A percentile compares a stretch with the other conserved stretches of the same genome.
Evolutionary conservation across 169 alveolate genomes (phyloP).

Genomic region (Eimeria sp.): DNA sequence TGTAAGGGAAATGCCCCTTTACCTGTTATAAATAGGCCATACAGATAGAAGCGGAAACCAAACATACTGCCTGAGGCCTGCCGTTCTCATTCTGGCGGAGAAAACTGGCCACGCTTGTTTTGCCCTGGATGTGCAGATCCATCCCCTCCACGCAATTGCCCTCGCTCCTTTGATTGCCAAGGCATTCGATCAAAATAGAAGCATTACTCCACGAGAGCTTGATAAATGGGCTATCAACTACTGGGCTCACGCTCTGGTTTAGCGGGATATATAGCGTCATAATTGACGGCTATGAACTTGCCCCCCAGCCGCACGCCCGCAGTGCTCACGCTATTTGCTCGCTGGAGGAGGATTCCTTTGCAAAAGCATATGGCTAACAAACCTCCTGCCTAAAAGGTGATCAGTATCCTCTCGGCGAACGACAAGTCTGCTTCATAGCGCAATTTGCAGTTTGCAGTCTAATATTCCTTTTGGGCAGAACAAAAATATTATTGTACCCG

Average conservation of each 20-base stretch:
- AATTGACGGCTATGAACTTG: not conserved
- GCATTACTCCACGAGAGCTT: not conserved
- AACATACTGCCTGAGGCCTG: not conserved
- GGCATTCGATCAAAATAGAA: not conserved
- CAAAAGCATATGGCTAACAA: not conserved
- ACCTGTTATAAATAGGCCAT: not conserved
- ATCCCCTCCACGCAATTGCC: not conserved
- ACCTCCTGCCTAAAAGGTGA: not conserved
- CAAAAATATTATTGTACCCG: not conserved
- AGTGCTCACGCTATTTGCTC: not conserved
- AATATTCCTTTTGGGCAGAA: too few relatives aligned
- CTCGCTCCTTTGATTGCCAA: not conserved
- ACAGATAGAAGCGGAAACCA: not conserved
- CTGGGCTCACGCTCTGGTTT: not conserved
- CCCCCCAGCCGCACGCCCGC: not conserved
- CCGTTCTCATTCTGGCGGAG: not conserved
- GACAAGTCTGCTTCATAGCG: not conserved
- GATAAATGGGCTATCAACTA: not conserved
- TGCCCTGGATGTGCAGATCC: not conserved
- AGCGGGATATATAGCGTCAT: not conserved
- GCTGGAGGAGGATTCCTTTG: not conserved
- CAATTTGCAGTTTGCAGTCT: not conserved
- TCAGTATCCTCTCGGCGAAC: not conserved
- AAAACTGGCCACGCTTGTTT: not conserved
- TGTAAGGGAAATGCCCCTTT: not conserved